Percentiles rank a stretch among this genome's conserved stretches.
phyloP scores from a whole-genome alignment of 345 rosid genomes.

The Murraya paniculata region DNA sequence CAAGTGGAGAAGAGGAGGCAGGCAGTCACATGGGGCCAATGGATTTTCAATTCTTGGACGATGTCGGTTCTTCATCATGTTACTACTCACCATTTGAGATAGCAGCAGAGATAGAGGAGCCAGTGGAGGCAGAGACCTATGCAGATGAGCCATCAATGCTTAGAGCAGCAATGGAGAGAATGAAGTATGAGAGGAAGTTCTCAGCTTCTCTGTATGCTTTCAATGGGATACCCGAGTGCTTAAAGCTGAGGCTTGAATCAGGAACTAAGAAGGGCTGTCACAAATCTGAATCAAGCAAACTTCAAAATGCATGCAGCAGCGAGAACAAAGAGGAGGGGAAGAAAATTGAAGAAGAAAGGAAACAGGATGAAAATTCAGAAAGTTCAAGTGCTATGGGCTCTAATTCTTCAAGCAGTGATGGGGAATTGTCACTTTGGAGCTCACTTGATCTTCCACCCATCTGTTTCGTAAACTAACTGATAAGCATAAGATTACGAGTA shows the following conservation, averaged over 20 bases:
- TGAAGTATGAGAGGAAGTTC: conserved; percentile 58
- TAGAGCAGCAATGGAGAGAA: conserved; percentile 54
- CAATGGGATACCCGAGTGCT: conserved; percentile 56
- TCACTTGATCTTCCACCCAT: conserved; percentile 65
- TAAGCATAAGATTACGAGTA: background rate
- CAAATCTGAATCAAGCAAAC: conserved; percentile 28
- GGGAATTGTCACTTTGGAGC: conserved; percentile 55
- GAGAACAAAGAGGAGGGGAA: conserved; percentile 28
- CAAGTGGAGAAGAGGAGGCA: conserved; percentile 24
- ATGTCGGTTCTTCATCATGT: conserved; percentile 20
- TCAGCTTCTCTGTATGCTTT: conserved; percentile 68
- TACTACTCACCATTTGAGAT: conserved; percentile 56
- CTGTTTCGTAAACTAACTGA: conserved; percentile 48
- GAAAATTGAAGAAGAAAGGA: conserved; percentile 14
- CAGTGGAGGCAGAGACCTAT: conserved; percentile 30
- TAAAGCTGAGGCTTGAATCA: conserved; percentile 39
- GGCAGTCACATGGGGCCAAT: conserved; percentile 16
- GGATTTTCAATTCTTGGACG: conserved; percentile 51
- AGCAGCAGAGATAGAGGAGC: conserved; percentile 45
- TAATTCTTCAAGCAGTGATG: conserved; percentile 19
- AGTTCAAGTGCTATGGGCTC: conserved; percentile 16
- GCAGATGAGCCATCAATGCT: conserved; percentile 43
- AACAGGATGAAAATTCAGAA: conserved; percentile 20
- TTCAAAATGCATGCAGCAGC: conserved; percentile 34
- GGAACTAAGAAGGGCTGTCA: conserved; percentile 22